Conservation (phyloP, 176 grass and related monocot genomes). For the Zea mays region DNA sequence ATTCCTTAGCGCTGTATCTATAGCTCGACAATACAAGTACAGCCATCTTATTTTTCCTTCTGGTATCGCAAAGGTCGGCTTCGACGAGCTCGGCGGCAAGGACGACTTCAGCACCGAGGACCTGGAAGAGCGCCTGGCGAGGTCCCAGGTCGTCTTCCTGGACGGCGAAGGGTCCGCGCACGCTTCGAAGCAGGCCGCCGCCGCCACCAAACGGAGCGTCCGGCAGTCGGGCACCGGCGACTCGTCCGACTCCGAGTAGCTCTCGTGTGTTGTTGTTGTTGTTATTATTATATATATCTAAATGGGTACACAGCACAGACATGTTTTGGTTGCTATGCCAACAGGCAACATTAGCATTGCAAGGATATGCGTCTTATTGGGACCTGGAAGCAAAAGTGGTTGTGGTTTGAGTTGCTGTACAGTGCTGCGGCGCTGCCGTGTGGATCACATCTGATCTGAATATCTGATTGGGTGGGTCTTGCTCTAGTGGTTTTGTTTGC, state of each 20-base stretch:
- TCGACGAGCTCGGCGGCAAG: conserved; percentile 91
- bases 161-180: conserved; percentile 72
- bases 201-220: conserved; percentile 56
- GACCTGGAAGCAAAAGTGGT: neutral
- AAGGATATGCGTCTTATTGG: neutral
- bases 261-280: neutral
- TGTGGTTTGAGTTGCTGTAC: conserved; percentile 16
- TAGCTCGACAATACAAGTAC: neutral
- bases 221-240: conserved; percentile 60
- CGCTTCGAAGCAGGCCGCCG: conserved; percentile 28
- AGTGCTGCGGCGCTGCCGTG: neutral
- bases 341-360: neutral
- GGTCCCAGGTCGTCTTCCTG: conserved; percentile 66
- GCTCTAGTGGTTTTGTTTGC: neutral
- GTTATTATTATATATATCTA: neutral
- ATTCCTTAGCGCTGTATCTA: neutral
- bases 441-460: neutral
- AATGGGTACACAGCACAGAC: neutral
- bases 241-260: conserved; percentile 83
- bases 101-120: conserved; percentile 84
- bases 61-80: conserved; percentile 63
- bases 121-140: conserved; percentile 78
- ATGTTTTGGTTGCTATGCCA: conserved; percentile 1
- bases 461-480: neutral
- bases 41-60: conserved; percentile 1